These are phyloP conservation scores for Skeletonema costatum DNA, from an alignment of 108 stramenopile genomes.

Conservation along the genomic window DNA sequence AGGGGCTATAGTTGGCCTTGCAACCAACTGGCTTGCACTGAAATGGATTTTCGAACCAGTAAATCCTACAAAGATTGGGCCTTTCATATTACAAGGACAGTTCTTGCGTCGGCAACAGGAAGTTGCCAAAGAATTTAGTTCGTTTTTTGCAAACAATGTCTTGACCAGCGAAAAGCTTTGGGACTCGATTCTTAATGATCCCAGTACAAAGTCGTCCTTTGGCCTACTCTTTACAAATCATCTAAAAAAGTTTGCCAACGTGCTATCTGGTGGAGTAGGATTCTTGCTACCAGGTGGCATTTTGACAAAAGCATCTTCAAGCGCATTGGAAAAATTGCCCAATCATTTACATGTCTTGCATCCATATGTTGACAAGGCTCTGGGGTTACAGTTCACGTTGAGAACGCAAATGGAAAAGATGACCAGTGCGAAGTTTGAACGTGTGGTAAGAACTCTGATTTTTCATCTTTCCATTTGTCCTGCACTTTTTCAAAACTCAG, in stretches of 20 bases:
- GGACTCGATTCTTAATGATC: slow-evolving; percentile 79
- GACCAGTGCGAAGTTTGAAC: slow-evolving; percentile 89
- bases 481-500: neutral
- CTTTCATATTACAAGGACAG: slow-evolving; percentile 91
- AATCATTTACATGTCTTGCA: slow-evolving; percentile 79
- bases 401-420: slow-evolving; percentile 86
- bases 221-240: slow-evolving; percentile 58
- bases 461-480: neutral
- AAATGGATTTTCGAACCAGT: slow-evolving; percentile 97
- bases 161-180: slow-evolving; percentile 78
- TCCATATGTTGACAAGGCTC: slow-evolving; percentile 77
- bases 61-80: slow-evolving; percentile 87
- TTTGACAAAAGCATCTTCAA: slow-evolving; percentile 36
- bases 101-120: slow-evolving; percentile 91
- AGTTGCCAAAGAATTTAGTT: slow-evolving; percentile 81
- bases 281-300: slow-evolving; percentile 46
- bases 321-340: slow-evolving; percentile 69
- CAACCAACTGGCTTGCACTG: slow-evolving; percentile 93
- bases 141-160: slow-evolving; percentile 84
- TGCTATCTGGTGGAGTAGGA: slow-evolving; percentile 58
- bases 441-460: slow-evolving; percentile 48
- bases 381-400: slow-evolving; percentile 82
- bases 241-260: slow-evolving; percentile 55
- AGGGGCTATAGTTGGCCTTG: slow-evolving; percentile 87
- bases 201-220: slow-evolving; percentile 67